Base-by-base conservation (phyloP, 805 yeast genomes). In the Kazachstania martiniae region DNA sequence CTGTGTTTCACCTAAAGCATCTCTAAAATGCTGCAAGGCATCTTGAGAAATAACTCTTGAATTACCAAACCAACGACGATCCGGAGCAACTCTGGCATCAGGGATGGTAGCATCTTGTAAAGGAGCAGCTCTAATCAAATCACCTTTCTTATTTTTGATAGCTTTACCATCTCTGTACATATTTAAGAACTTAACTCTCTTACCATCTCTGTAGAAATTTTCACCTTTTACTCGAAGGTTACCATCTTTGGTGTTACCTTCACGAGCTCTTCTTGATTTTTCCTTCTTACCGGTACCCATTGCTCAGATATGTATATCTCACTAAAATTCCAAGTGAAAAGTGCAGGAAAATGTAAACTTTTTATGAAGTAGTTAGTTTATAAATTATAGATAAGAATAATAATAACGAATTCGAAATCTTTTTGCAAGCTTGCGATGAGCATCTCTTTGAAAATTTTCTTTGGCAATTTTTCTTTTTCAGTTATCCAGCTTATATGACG, bases 271-370 rank as follows among this genome's bases (percentile, higher is more conserved):
- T 65, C 98, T 78, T 49, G 68, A 70, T 58, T 81, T 82, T 60
- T 89, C 98, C 51, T 86, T 91, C 67, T 89, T 89, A 35, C 74
- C 87, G 18, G 86, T 79, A 53, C 96, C 97, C 98, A 89, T 89
- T 35, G n/a, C 21, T 18, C 22, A 19, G 9, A n/a, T n/a, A n/a
- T n/a, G n/a, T n/a, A n/a, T n/a, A n/a, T n/a, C n/a, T n/a, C n/a
- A n/a, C n/a, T n/a, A n/a, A n/a, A n/a, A n/a, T n/a, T n/a, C n/a
- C n/a, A n/a, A n/a, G n/a, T n/a, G n/a, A n/a, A n/a, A n/a, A n/a
- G n/a, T n/a, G n/a, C n/a, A n/a, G n/a, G n/a, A n/a, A n/a, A n/a
- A n/a, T n/a, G n/a, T n/a, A n/a, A n/a, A n/a, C n/a, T n/a, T n/a
- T n/a, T n/a, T n/a, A n/a, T n/a, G n/a, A n/a, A n/a, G n/a, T n/a